Evolutionary conservation across 306 rosid species (phyloP).

Genomic region (Mucuna pruriens): DNA sequence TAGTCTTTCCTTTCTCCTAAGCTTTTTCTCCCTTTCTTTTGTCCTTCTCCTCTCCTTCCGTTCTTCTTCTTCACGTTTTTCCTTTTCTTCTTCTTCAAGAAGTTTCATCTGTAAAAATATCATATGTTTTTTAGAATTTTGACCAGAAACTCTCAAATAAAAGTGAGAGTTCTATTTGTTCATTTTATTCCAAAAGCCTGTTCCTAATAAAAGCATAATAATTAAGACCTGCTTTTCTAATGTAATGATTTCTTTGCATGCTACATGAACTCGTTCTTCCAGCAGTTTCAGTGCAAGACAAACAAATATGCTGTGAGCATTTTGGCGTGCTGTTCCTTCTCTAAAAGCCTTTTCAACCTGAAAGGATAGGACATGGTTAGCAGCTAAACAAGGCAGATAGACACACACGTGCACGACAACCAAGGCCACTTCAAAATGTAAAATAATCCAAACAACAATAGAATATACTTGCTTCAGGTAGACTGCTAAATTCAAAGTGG

Average conservation of each 20-base stretch:
- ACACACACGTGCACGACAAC: neutral
- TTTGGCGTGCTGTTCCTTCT: slow-evolving; percentile 99
- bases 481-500: neutral
- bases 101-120: slow-evolving; percentile 79
- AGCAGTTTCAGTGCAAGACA: slow-evolving; percentile 93
- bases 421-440: neutral
- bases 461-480: neutral
- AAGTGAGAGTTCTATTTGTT: slow-evolving; percentile 13
- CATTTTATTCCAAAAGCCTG: neutral
- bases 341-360: slow-evolving; percentile 99
- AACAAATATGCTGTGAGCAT: slow-evolving; percentile 97
- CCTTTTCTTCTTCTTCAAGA: slow-evolving; percentile 99
- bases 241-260: slow-evolving; percentile 96
- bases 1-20: slow-evolving; percentile 90
- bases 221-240: slow-evolving; percentile 89
- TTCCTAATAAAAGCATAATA: slow-evolving; percentile 37
- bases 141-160: slow-evolving; percentile 34
- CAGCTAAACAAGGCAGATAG: slow-evolving; percentile 25
- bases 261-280: slow-evolving; percentile 96
- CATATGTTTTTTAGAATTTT: slow-evolving; percentile 32
- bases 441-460: slow-evolving; percentile 13
- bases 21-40: slow-evolving; percentile 94
- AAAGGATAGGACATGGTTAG: slow-evolving; percentile 45
- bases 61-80: slow-evolving; percentile 97
- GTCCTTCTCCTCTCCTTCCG: slow-evolving; percentile 92